phyloP scores from a whole-genome alignment of 176 grass and related monocot genomes.

The Dactylis glomerata region DNA sequence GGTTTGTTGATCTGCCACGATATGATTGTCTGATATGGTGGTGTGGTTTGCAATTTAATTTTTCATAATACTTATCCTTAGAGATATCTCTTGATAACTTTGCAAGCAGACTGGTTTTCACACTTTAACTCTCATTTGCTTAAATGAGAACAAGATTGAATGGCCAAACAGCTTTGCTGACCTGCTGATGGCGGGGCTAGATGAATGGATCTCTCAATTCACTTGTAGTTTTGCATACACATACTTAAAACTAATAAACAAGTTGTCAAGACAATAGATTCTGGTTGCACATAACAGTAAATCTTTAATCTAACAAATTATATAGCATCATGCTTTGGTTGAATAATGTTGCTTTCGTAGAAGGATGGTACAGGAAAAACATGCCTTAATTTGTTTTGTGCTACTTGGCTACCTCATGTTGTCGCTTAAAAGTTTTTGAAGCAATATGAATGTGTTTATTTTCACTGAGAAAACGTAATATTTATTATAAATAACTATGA shows the following conservation, averaged over 20 bases:
- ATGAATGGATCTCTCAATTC: conserved; percentile 3
- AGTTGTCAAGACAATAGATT: neutral
- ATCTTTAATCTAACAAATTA: neutral
- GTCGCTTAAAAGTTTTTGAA: neutral
- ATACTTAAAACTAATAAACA: neutral
- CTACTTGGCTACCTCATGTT: neutral
- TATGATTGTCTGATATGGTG: neutral
- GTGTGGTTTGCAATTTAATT: neutral
- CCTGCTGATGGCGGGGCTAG: neutral
- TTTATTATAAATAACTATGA: neutral
- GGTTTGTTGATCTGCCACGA: conserved; percentile 37
- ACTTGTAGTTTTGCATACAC: neutral
- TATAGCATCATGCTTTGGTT: neutral
- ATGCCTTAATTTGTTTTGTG: neutral
- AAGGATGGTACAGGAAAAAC: neutral
- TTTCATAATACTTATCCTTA: neutral
- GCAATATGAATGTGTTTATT: neutral
- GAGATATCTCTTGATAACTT: neutral
- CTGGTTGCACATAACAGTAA: neutral
- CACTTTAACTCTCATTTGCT: neutral
- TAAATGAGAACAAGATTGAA: neutral
- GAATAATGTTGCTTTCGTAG: neutral
- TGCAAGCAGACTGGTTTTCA: neutral
- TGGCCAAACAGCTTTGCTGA: neutral
- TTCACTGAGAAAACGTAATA: neutral